These are phyloP conservation scores for Penicillium subrubescens DNA, from an alignment of 495 filamentous ascomycete genomes.

Conservation along the genomic window DNA sequence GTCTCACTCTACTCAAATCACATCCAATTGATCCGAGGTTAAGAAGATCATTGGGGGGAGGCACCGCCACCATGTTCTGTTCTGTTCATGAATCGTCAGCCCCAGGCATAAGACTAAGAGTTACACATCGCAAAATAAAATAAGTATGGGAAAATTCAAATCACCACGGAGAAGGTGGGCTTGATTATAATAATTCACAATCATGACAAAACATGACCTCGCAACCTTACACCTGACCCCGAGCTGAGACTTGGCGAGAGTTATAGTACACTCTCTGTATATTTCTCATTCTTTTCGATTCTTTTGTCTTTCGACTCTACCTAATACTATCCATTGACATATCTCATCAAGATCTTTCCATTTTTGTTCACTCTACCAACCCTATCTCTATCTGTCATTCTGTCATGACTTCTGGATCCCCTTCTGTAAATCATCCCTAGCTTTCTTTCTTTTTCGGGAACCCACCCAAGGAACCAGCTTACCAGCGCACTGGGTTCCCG, in stretches of 20 bases:
- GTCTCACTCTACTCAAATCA: not conserved
- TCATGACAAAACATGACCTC: conserved; percentile 5
- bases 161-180: conserved; percentile 12
- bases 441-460: conserved; percentile 12
- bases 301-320: not conserved
- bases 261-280: not conserved
- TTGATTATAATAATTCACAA: not conserved
- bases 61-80: conserved; percentile 7
- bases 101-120: conserved; percentile 20
- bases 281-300: not conserved
- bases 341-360: not conserved
- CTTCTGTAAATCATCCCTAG: conserved; percentile 8
- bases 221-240: conserved; percentile 5
- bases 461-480: conserved; percentile 26
- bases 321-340: not conserved
- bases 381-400: not conserved
- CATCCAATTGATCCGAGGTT: not conserved
- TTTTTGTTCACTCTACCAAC: too few species aligned
- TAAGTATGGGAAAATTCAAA: conserved; percentile 13
- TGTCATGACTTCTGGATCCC: not conserved
- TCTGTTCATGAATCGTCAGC: conserved; percentile 23
- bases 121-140: conserved; percentile 26
- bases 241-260: conserved; percentile 7
- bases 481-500: conserved; percentile 33
- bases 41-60: not conserved